Percentiles rank a stretch among this genome's conserved stretches.
phyloP scores from a whole-genome alignment of 768 basidiomycete species.

The Mycena leptocephala region DNA sequence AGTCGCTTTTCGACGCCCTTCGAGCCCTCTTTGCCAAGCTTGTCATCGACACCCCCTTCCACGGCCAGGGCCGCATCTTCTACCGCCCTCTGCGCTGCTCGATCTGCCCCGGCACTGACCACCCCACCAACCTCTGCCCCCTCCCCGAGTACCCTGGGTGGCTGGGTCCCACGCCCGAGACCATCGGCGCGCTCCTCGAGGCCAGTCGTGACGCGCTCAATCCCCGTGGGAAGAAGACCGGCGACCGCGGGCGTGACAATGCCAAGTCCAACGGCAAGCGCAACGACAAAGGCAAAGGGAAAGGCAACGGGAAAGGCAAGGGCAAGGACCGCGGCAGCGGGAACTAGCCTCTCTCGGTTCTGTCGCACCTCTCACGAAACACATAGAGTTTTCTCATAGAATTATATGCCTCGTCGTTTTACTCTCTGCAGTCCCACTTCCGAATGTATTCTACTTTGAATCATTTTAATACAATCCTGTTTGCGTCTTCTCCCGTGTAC shows the following conservation, averaged over 20 bases:
- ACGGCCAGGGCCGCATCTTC: neutral
- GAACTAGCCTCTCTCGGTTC: too few relatives aligned
- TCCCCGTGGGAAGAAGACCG: neutral
- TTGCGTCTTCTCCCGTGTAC: too few relatives aligned
- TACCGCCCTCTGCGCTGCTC: neutral
- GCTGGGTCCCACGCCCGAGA: conserved; percentile 16
- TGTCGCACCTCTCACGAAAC: too few relatives aligned
- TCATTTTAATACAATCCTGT: too few relatives aligned
- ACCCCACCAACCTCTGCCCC: conserved; percentile 14
- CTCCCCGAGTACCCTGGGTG: neutral
- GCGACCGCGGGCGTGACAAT: neutral
- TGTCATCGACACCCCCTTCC: neutral
- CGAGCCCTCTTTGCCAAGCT: neutral
- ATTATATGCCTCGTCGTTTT: too few relatives aligned
- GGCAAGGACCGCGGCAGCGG: neutral
- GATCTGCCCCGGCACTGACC: conserved; percentile 8
- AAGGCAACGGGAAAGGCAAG: neutral
- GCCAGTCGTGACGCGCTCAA: neutral
- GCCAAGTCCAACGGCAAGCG: neutral
- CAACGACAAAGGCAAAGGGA: neutral
- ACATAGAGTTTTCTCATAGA: too few relatives aligned
- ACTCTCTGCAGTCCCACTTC: too few relatives aligned
- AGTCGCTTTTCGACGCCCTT: neutral
- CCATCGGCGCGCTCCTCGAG: neutral
- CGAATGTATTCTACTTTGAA: too few relatives aligned